Evolutionary conservation across 2,329 filamentous ascomycete species (phyloP), one percentile per base, ranked within the genome.

Genomic region (Neobulgaria alba): DNA sequence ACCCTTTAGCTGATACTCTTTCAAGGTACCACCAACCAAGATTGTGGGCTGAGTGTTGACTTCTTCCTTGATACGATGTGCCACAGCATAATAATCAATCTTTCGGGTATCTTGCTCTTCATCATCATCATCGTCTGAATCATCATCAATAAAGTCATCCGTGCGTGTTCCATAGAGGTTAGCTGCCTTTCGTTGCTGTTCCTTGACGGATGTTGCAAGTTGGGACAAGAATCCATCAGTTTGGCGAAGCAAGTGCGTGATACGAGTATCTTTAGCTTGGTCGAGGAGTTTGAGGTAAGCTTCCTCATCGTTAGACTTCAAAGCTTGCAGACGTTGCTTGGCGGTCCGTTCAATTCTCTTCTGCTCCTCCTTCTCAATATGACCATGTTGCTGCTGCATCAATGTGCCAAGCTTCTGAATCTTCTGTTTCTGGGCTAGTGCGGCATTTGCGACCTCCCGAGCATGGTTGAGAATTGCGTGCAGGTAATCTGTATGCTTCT

Each of bases 291-390:
- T 95, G 66, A 98, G 77, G 62, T 98, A 98, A 1, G 92, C 94
- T 67, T 96, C 92, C 68, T 98, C 92, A 63, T 98, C 92, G 79
- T 98, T 94, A 57, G 92, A 90, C 68, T 95, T 96, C 62, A 98
- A 75, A 47, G 92, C 92, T 65, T 96, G 90, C 51, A 98, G 80
- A 95, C 92, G 92, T 65, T 98, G 92, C 72, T 98, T 98, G 50
- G 92, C 92, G 8, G 90, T 98, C 50, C 92, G 78, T 68, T 98
- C 92, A 52, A 98, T 85, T 48, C 92, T 85, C 70, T 95, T 96
- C 73, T 96, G 90, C 67, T 98, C 92, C 71, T 98, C 92, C 67
- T 95, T 95, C 63, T 98, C 92, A 61, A 98, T 96, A 61, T 90
- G 86, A 65, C 89, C 85, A 63, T 98, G 92, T 47, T 95, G 89